Percentiles rank a stretch among this genome's conserved stretches.
These are phyloP conservation scores for Agaricus blazei DNA, from an alignment of 768 basidiomycete genomes.

Conservation along the genomic window DNA sequence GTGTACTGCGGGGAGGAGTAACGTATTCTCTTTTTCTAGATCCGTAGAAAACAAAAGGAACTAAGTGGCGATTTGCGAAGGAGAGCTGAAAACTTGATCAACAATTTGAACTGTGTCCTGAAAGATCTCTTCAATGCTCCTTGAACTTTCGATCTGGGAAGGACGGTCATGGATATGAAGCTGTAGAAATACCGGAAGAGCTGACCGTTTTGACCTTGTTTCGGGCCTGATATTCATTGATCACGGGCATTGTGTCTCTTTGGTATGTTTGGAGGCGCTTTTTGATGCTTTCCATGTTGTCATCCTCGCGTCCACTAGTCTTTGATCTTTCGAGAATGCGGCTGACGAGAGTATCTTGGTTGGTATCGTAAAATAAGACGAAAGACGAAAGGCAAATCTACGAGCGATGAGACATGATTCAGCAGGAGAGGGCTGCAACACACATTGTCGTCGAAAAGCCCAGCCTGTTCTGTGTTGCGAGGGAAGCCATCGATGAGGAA, in stretches of 20 bases:
- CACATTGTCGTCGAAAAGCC: slow-evolving; percentile 85
- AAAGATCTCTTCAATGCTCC: slow-evolving; percentile 70
- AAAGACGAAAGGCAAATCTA: slow-evolving; percentile 79
- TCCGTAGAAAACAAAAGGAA: neutral
- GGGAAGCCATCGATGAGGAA: slow-evolving; percentile 98
- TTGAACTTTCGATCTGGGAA: slow-evolving; percentile 61
- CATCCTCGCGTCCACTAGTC: slow-evolving; percentile 94
- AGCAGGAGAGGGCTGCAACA: slow-evolving; percentile 15
- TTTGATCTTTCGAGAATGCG: slow-evolving; percentile 87
- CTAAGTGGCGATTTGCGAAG: neutral
- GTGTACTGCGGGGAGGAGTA: slow-evolving; percentile 37
- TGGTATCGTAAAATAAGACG: slow-evolving; percentile 84
- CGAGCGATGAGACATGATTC: slow-evolving; percentile 1
- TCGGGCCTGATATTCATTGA: slow-evolving; percentile 65
- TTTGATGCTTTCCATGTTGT: slow-evolving; percentile 90
- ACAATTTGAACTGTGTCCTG: slow-evolving; percentile 52
- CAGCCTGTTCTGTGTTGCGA: slow-evolving; percentile 96
- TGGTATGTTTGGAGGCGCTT: slow-evolving; percentile 95
- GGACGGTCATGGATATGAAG: neutral
- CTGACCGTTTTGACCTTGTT: slow-evolving; percentile 79
- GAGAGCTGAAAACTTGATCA: slow-evolving; percentile 17
- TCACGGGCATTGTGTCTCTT: slow-evolving; percentile 89
- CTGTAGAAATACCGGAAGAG: neutral
- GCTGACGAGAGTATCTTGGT: slow-evolving; percentile 80
- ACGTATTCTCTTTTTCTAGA: neutral